Percentiles rank a stretch among this genome's conserved stretches.
These are phyloP conservation scores for Phialemoniopsis sp. DNA, from an alignment of 2,329 filamentous ascomycete species.

Conservation along the genomic window DNA sequence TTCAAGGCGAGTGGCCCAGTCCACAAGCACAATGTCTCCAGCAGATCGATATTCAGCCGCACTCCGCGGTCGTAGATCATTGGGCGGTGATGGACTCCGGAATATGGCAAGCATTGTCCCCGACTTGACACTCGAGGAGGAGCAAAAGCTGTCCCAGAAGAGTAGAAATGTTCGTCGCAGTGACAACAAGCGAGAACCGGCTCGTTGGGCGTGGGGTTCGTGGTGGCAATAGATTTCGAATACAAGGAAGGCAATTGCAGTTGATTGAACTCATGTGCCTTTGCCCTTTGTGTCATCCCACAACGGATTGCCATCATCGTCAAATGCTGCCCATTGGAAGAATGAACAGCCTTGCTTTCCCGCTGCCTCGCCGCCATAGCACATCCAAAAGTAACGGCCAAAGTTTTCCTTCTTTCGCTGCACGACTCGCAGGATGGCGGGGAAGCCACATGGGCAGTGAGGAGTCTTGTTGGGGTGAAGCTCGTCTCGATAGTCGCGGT, in stretches of 20 bases:
- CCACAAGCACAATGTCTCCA: background rate
- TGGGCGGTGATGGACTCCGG: slow-evolving; percentile 3
- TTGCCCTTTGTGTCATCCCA: slow-evolving; percentile 33
- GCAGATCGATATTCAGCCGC: background rate
- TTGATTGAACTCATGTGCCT: background rate
- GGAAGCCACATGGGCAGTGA: slow-evolving; percentile 69
- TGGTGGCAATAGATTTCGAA: slow-evolving; percentile 9
- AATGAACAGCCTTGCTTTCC: slow-evolving; percentile 68
- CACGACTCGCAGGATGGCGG: slow-evolving; percentile 69
- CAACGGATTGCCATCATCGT: slow-evolving; percentile 77
- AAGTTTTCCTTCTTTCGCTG: slow-evolving; percentile 72
- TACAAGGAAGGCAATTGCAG: background rate
- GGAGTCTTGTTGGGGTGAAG: slow-evolving; percentile 78
- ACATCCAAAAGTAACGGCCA: slow-evolving; percentile 89
- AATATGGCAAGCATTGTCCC: background rate
- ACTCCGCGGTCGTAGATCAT: background rate
- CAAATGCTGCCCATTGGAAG: slow-evolving; percentile 84
- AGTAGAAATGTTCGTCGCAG: slow-evolving; percentile 10
- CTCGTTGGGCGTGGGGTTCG: slow-evolving; percentile 14
- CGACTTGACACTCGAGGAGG: slow-evolving; percentile 3
- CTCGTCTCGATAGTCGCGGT: slow-evolving; percentile 75
- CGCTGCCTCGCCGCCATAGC: slow-evolving; percentile 69
- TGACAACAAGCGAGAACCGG: slow-evolving; percentile 10
- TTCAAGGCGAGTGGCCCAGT: too few relatives aligned
- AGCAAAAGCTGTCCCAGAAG: background rate